Conservation (phyloP, 2,329 filamentous ascomycete species). For the Paracamarosporium sp. region DNA sequence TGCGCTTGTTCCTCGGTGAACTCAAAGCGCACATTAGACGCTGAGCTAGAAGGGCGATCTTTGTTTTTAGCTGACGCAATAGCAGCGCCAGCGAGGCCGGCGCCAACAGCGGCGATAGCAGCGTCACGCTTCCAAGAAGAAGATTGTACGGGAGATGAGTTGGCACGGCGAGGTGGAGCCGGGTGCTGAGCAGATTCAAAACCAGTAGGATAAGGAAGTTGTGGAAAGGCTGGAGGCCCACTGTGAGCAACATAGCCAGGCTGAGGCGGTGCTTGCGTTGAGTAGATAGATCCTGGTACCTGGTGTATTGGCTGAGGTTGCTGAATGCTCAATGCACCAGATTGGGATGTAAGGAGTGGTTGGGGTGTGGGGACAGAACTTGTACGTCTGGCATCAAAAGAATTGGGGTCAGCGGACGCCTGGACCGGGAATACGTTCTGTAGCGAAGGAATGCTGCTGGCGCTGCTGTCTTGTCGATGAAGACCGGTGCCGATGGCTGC, state of each 20-base stretch:
- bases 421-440: constrained; percentile 69
- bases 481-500: constrained; percentile 57
- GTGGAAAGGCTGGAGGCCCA: constrained; percentile 50
- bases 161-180: constrained; percentile 48
- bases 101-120: constrained; percentile 52
- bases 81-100: constrained; percentile 51
- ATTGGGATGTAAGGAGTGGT: constrained; percentile 39
- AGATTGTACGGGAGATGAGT: constrained; percentile 55
- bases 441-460: constrained; percentile 58
- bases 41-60: constrained; percentile 34
- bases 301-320: constrained; percentile 82
- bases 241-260: constrained; percentile 50
- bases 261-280: constrained; percentile 49
- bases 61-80: constrained; percentile 39
- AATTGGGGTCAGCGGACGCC: constrained; percentile 69
- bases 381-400: constrained; percentile 64
- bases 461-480: constrained; percentile 55
- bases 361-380: constrained; percentile 55
- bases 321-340: constrained; percentile 71
- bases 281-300: constrained; percentile 73
- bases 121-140: constrained; percentile 50
- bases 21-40: constrained; percentile 62
- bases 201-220: constrained; percentile 23
- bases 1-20: constrained; percentile 63
- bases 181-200: constrained; percentile 32